Conservation (phyloP, 2,329 filamentous ascomycete genomes). For the Albifimbria verrucaria region DNA sequence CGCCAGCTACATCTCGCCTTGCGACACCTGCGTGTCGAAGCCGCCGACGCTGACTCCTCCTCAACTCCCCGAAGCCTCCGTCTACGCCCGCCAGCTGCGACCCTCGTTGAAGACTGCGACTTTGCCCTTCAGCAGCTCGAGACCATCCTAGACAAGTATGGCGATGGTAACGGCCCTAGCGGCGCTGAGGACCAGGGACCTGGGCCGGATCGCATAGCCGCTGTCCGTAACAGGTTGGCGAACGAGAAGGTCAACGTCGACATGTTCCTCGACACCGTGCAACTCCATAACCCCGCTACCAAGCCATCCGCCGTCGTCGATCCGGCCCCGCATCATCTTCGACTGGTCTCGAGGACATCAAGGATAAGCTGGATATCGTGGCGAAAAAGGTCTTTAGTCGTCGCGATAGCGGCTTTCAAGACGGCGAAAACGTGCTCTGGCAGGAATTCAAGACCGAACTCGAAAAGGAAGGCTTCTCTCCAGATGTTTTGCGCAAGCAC, state of each 20-base stretch:
- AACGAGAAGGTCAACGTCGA: conserved; percentile 52
- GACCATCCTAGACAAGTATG: conserved; percentile 47
- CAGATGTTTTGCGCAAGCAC: conserved; percentile 51
- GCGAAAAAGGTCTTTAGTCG: conserved; percentile 48
- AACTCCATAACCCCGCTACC: conserved; percentile 46
- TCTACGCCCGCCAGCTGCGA: conserved; percentile 47
- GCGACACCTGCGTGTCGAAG: conserved; percentile 56
- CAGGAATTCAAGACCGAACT: conserved; percentile 56
- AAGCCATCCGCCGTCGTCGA: conserved; percentile 28
- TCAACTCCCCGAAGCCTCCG: conserved; percentile 38
- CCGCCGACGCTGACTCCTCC: conserved; percentile 53
- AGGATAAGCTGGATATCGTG: conserved; percentile 58
- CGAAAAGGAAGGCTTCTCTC: conserved; percentile 55
- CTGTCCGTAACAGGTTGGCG: conserved; percentile 44
- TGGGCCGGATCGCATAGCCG: conserved; percentile 35
- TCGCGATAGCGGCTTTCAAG: conserved; percentile 32
- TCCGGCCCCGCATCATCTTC: conserved; percentile 26
- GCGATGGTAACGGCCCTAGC: conserved; percentile 17
- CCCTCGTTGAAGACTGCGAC: conserved; percentile 53
- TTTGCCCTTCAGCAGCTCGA: conserved; percentile 54
- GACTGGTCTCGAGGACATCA: conserved; percentile 47
- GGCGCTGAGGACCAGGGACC: conserved; percentile 23
- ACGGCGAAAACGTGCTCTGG: conserved; percentile 54
- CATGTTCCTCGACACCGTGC: conserved; percentile 55
- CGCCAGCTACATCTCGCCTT: conserved; percentile 53